Evolutionary conservation across 2,329 filamentous ascomycete genomes (phyloP).

Genomic region (Ambrosiella beaveri): DNA sequence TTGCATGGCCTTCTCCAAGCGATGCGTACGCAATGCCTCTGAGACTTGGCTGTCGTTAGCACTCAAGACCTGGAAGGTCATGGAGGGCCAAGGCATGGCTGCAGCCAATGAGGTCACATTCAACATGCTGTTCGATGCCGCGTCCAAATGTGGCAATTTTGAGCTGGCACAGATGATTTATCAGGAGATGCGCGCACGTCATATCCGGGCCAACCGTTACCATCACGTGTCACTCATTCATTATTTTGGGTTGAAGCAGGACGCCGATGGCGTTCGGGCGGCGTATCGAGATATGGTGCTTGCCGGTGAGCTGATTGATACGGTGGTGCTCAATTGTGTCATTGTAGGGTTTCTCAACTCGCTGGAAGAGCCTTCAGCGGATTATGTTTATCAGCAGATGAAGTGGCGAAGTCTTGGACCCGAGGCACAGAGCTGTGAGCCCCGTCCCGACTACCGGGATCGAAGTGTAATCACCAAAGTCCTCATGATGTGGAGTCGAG

Average conservation of each 20-base stretch:
- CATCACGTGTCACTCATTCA: conserved; percentile 71
- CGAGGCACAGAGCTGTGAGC: conserved; percentile 14
- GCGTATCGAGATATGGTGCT: conserved; percentile 74
- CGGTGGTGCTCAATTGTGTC: conserved; percentile 69
- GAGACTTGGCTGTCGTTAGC: conserved; percentile 27
- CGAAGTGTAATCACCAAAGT: conserved; percentile 34
- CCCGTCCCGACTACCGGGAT: conserved; percentile 27
- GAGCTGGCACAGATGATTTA: conserved; percentile 69
- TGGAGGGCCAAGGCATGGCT: conserved; percentile 58
- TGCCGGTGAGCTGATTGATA: conserved; percentile 75
- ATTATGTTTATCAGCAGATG: conserved; percentile 73
- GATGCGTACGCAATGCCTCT: conserved; percentile 36
- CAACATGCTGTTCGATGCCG: conserved; percentile 80
- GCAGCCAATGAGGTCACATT: conserved; percentile 65
- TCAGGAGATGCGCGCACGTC: conserved; percentile 58
- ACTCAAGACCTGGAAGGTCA: conserved; percentile 69
- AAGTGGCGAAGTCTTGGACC: conserved; percentile 35
- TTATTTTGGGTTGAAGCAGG: conserved; percentile 58
- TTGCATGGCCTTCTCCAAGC: conserved; percentile 62
- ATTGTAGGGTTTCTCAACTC: conserved; percentile 61
- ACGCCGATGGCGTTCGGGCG: conserved; percentile 55
- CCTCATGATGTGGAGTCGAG: conserved; percentile 38
- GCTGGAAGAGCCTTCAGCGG: conserved; percentile 59
- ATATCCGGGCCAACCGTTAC: conserved; percentile 54
- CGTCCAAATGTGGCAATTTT: conserved; percentile 72